phyloP scores from a whole-genome alignment of 352 stramenopile species.

The Blastocystis sp. region DNA sequence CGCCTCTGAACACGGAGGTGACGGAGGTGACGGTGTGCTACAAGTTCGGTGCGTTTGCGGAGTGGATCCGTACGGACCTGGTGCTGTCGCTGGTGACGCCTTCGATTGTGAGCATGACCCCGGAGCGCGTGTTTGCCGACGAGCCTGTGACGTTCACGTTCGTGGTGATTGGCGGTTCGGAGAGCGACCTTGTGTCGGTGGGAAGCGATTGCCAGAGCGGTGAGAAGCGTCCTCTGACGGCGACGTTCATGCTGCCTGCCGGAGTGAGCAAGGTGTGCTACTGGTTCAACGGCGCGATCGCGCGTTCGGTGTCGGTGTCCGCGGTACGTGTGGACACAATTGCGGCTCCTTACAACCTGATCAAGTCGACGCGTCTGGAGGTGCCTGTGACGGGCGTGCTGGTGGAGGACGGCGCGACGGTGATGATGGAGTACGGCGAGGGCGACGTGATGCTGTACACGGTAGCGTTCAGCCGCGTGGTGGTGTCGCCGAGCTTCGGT shows the following conservation, averaged over 20 bases:
- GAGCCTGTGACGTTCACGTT: conserved; percentile 4
- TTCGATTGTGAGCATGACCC: background rate
- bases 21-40: conserved; percentile 32
- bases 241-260: background rate
- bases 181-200: conserved; percentile 16
- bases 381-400: background rate
- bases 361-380: background rate
- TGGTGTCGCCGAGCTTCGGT: background rate
- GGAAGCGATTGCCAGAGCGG: background rate
- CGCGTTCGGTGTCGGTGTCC: background rate
- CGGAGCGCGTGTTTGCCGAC: background rate
- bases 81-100: background rate
- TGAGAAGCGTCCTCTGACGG: background rate
- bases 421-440: conserved; percentile 19
- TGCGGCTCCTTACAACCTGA: background rate
- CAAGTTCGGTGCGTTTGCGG: background rate
- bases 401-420: background rate
- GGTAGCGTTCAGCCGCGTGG: background rate
- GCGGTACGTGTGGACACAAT: background rate
- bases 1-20: background rate
- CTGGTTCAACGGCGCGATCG: conserved; percentile 38
- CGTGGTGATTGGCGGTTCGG: background rate
- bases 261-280: conserved; percentile 39
- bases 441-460: background rate
- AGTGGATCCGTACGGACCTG: background rate